Conservation (phyloP, 495 filamentous ascomycete genomes). For the Penicillium riverlandense region DNA sequence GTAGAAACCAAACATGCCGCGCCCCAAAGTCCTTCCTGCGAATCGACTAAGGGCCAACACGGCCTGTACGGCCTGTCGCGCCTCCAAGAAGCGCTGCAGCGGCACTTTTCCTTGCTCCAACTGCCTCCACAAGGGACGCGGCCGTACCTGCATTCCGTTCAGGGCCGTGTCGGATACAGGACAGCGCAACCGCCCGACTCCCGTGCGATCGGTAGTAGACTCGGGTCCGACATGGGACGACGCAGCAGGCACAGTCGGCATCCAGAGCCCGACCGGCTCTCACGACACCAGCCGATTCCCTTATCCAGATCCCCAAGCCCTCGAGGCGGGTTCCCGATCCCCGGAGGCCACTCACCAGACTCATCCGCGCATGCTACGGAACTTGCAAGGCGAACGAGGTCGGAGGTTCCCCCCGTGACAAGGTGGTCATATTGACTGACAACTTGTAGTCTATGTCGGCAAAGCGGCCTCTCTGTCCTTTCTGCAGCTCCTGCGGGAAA, state of each 20-base stretch:
- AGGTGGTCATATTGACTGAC: neutral
- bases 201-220: neutral
- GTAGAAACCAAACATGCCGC: constrained; percentile 17
- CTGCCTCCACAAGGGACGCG: constrained; percentile 24
- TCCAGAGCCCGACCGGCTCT: neutral
- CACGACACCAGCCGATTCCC: neutral
- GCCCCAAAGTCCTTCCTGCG: constrained; percentile 29
- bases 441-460: constrained; percentile 28
- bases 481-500: constrained; percentile 33
- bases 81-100: constrained; percentile 35
- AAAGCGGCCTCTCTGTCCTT: constrained; percentile 36
- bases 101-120: constrained; percentile 33
- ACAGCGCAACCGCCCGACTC: constrained; percentile 3
- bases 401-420: neutral
- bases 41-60: constrained; percentile 29
- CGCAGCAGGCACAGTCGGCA: neutral
- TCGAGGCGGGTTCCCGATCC: constrained; percentile 13
- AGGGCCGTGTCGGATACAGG: constrained; percentile 9
- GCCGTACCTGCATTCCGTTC: constrained; percentile 25
- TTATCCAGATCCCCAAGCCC: constrained; percentile 1
- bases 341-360: constrained; percentile 30
- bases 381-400: constrained; percentile 31
- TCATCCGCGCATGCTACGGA: constrained; percentile 31
- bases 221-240: neutral
- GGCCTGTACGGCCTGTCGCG: constrained; percentile 29